Conservation (phyloP, 164 flowering plant genomes). For the Umbellularia californica region DNA sequence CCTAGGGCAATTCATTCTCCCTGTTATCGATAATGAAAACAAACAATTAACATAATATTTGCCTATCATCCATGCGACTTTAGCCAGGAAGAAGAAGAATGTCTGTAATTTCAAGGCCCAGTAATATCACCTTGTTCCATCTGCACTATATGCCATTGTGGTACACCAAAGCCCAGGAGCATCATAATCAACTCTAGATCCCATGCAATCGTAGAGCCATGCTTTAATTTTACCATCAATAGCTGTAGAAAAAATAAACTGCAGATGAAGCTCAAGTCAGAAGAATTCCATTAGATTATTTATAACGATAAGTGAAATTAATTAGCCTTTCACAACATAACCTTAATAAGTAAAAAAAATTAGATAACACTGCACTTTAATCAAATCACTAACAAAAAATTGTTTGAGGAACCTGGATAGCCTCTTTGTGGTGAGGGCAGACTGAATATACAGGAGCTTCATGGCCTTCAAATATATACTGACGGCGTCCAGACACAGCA, state of each 20-base stretch:
- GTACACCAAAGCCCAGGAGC: slow-evolving; percentile 78
- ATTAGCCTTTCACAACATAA: background rate
- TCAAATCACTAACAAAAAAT: background rate
- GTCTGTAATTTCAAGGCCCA: background rate
- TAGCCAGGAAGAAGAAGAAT: no score
- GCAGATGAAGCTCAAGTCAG: slow-evolving; percentile 12
- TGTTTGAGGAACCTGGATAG: slow-evolving; percentile 46
- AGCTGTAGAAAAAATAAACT: slow-evolving; percentile 79
- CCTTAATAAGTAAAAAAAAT: background rate
- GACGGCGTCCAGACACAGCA: slow-evolving; percentile 47
- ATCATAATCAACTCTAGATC: slow-evolving; percentile 78
- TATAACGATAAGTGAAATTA: background rate
- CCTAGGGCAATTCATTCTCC: no score
- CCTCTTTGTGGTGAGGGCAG: slow-evolving; percentile 68
- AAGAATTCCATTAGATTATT: background rate
- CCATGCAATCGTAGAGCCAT: slow-evolving; percentile 70
- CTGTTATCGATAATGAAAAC: no score
- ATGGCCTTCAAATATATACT: slow-evolving; percentile 62
- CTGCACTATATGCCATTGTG: slow-evolving; percentile 73
- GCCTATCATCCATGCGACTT: no score
- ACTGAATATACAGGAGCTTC: slow-evolving; percentile 75
- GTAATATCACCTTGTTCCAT: slow-evolving; percentile 55
- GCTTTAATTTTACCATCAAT: slow-evolving; percentile 80
- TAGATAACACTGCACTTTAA: background rate
- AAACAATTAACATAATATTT: no score